These are phyloP conservation scores for Musa acuminata DNA, from an alignment of 176 grass and related monocot species.

Conservation along the genomic window DNA sequence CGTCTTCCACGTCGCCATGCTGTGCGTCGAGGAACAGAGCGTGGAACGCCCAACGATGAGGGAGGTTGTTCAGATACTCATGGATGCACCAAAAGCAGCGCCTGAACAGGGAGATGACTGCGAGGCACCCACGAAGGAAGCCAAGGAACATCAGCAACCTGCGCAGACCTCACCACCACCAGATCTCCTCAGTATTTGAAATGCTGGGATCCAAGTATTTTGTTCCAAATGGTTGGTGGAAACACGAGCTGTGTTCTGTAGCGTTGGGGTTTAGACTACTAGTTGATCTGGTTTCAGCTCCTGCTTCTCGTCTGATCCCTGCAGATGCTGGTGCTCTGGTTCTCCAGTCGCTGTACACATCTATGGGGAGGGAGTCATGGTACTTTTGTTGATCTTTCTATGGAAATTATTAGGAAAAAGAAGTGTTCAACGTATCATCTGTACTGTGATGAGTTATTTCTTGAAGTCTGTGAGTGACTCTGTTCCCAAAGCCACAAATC, in stretches of 20 bases:
- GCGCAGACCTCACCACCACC: neutral
- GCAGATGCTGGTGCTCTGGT: neutral
- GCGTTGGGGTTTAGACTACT: neutral
- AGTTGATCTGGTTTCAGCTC: neutral
- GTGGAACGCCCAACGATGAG: conserved; percentile 72
- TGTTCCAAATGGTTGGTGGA: too few species aligned
- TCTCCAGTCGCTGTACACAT: neutral
- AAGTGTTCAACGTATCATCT: neutral
- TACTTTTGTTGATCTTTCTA: neutral
- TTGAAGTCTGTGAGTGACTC: too few species aligned
- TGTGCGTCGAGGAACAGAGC: conserved; percentile 75
- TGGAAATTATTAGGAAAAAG: neutral
- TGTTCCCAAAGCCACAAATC: too few species aligned
- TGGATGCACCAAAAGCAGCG: conserved; percentile 31
- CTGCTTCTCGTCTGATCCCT: neutral
- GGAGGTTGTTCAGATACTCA: conserved; percentile 82
- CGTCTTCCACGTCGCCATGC: conserved; percentile 73
- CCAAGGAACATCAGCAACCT: conserved; percentile 16
- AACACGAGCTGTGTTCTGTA: too few species aligned
- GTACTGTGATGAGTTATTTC: too few species aligned
- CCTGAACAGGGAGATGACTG: conserved; percentile 5
- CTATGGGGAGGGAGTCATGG: neutral
- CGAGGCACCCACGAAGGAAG: conserved; percentile 4
- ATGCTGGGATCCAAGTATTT: neutral
- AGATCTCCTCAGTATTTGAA: conserved; percentile 6